phyloP scores from a whole-genome alignment of 2,329 filamentous ascomycete genomes.

The Cercospora zeina region DNA sequence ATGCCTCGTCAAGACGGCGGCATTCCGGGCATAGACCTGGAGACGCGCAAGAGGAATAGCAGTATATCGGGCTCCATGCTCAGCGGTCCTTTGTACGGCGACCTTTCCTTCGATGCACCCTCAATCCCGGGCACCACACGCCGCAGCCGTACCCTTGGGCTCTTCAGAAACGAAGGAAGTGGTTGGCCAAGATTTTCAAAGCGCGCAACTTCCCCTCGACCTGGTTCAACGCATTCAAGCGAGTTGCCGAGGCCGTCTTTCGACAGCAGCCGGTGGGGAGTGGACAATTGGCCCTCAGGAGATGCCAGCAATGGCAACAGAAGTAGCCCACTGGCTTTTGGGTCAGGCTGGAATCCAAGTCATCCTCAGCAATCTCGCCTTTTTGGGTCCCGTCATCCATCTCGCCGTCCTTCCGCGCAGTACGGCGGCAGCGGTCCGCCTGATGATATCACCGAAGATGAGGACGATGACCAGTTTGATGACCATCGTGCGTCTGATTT shows the following conservation, averaged over 20 bases:
- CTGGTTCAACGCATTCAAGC: slow-evolving; percentile 51
- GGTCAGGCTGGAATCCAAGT: slow-evolving; percentile 47
- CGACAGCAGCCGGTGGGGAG: slow-evolving; percentile 61
- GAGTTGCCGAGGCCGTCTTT: slow-evolving; percentile 76
- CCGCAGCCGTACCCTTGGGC: slow-evolving; percentile 52
- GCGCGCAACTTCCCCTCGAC: slow-evolving; percentile 57
- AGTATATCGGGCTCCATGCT: slow-evolving; percentile 50
- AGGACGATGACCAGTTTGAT: slow-evolving; percentile 46
- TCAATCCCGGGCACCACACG: slow-evolving; percentile 32
- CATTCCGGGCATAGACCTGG: slow-evolving; percentile 37
- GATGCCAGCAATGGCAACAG: slow-evolving; percentile 39
- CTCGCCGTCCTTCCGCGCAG: slow-evolving; percentile 77
- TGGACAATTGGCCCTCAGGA: slow-evolving; percentile 36
- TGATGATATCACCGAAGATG: slow-evolving; percentile 54
- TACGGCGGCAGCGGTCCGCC: slow-evolving; percentile 68
- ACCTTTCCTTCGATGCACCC: slow-evolving; percentile 27
- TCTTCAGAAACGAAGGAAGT: slow-evolving; percentile 50
- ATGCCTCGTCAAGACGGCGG: slow-evolving; percentile 62
- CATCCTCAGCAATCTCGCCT: slow-evolving; percentile 52
- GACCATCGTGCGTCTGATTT: slow-evolving; percentile 55
- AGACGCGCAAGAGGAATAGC: slow-evolving; percentile 54
- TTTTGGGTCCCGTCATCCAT: slow-evolving; percentile 66
- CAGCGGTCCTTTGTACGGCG: slow-evolving; percentile 42
- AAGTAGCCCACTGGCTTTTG: slow-evolving; percentile 43
- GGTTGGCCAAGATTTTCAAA: slow-evolving; percentile 45